Conservation (phyloP, 768 basidiomycete genomes). For the Mycena vulgaris region DNA sequence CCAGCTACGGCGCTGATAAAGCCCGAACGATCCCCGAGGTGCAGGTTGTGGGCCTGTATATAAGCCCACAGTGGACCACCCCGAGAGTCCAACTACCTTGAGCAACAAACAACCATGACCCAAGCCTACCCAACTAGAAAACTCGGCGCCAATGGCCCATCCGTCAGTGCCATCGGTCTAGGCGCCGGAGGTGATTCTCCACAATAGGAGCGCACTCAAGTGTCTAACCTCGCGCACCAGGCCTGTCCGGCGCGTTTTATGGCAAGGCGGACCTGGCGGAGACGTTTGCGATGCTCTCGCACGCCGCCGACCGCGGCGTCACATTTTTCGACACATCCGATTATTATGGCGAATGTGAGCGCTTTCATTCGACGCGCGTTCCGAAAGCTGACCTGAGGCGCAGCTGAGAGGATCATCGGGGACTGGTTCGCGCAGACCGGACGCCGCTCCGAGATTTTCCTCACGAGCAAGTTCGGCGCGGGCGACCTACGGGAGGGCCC, state of each 20-base stretch:
- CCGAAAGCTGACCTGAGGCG: neutral
- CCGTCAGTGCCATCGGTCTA: conserved; percentile 33
- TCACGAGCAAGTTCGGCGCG: conserved; percentile 64
- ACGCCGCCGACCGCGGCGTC: conserved; percentile 50
- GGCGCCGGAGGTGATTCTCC: conserved; percentile 25
- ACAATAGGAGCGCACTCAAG: neutral
- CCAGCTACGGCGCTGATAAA: no score
- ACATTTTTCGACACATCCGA: conserved; percentile 64
- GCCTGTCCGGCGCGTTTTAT: conserved; percentile 35
- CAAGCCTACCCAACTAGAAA: conserved; percentile 23
- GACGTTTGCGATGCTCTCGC: conserved; percentile 24
- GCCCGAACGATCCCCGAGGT: conserved; percentile 12
- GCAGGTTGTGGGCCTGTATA: neutral
- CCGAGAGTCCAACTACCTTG: neutral
- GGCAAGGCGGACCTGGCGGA: conserved; percentile 29
- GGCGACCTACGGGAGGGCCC: conserved; percentile 28
- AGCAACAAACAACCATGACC: conserved; percentile 12
- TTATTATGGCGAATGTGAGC: conserved; percentile 45
- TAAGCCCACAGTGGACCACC: neutral
- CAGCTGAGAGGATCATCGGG: conserved; percentile 55
- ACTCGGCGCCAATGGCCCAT: conserved; percentile 30
- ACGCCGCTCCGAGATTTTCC: conserved; percentile 56
- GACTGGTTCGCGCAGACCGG: conserved; percentile 53
- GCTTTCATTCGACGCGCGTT: neutral
- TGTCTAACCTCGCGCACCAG: neutral